Evolutionary conservation across 345 rosid genomes (phyloP).

Genomic region (Cardamine resedifolia): DNA sequence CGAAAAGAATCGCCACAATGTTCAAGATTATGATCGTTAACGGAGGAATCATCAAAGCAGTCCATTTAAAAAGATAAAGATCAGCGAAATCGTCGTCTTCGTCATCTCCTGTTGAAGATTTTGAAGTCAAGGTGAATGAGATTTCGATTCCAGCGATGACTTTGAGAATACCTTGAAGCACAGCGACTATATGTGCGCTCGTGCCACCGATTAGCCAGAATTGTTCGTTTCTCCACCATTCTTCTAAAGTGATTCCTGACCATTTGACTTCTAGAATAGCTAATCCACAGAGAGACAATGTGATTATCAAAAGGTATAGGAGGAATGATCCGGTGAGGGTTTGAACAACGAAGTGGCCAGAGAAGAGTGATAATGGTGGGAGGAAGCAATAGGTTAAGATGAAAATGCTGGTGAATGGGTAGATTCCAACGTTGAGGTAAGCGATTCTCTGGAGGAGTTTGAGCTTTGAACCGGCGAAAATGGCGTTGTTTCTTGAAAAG

Average conservation of each 20-base stretch:
- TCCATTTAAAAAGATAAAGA: slow-evolving; percentile 74
- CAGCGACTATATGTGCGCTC: slow-evolving; percentile 83
- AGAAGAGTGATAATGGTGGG: slow-evolving; percentile 68
- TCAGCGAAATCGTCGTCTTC: slow-evolving; percentile 68
- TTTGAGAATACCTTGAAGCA: slow-evolving; percentile 79
- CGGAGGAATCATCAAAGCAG: slow-evolving; percentile 76
- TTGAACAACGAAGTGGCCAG: slow-evolving; percentile 69
- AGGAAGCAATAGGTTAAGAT: slow-evolving; percentile 86
- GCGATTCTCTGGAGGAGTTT: slow-evolving; percentile 73
- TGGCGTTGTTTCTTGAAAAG: slow-evolving; percentile 79
- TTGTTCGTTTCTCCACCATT: slow-evolving; percentile 97
- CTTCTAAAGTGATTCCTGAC: slow-evolving; percentile 71
- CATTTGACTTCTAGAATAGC: slow-evolving; percentile 81
- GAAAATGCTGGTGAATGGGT: slow-evolving; percentile 83
- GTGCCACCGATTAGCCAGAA: slow-evolving; percentile 91
- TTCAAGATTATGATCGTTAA: slow-evolving; percentile 72
- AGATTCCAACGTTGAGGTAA: slow-evolving; percentile 78
- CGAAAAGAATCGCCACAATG: slow-evolving; percentile 70
- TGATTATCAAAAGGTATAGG: slow-evolving; percentile 55
- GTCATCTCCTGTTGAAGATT: slow-evolving; percentile 51
- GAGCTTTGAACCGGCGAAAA: slow-evolving; percentile 55
- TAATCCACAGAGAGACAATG: slow-evolving; percentile 57
- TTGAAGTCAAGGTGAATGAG: slow-evolving; percentile 69
- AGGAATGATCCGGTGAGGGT: slow-evolving; percentile 56
- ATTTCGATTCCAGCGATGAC: slow-evolving; percentile 81